phyloP scores from a whole-genome alignment of 495 filamentous ascomycete species.

The Polyplosphaeria fusca region DNA sequence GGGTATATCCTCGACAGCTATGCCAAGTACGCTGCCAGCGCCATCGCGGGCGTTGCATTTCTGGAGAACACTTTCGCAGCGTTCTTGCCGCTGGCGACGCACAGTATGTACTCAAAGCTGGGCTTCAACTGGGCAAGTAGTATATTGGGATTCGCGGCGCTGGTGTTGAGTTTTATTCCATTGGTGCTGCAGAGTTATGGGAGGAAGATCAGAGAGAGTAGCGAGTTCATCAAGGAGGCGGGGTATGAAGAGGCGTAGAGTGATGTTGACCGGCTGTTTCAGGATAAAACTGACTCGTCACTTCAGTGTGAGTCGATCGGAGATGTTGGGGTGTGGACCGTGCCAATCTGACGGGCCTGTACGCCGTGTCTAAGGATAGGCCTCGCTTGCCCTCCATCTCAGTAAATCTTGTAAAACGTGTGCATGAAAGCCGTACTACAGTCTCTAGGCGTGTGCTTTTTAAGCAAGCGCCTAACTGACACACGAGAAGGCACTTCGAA shows the following conservation, averaged over 20 bases:
- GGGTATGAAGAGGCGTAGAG: conserved; percentile 6
- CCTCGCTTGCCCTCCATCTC: no score
- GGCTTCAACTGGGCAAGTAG: conserved; percentile 42
- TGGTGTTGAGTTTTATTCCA: conserved; percentile 40
- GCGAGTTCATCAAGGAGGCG: conserved; percentile 38
- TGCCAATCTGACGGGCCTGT: no score
- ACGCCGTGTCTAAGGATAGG: no score
- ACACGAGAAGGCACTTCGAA: no score
- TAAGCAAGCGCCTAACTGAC: no score
- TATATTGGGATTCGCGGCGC: conserved; percentile 37
- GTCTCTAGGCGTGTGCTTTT: no score
- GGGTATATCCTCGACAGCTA: conserved; percentile 44
- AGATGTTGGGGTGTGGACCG: no score
- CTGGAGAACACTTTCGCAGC: conserved; percentile 43
- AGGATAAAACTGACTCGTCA: no score
- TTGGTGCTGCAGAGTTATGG: conserved; percentile 36
- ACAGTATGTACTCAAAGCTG: conserved; percentile 38
- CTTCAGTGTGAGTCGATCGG: no score
- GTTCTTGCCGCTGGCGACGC: conserved; percentile 40
- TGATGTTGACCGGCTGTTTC: no score
- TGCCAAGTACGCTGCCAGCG: conserved; percentile 42
- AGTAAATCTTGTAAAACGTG: no score
- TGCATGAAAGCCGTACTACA: no score
- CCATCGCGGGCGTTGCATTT: conserved; percentile 40
- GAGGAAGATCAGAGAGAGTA: conserved; percentile 32